Percentiles rank a stretch among this genome's conserved stretches.
These are phyloP conservation scores for Hordeum pubiflorum DNA, from an alignment of 202 grass and related monocot genomes.

Conservation along the genomic window DNA sequence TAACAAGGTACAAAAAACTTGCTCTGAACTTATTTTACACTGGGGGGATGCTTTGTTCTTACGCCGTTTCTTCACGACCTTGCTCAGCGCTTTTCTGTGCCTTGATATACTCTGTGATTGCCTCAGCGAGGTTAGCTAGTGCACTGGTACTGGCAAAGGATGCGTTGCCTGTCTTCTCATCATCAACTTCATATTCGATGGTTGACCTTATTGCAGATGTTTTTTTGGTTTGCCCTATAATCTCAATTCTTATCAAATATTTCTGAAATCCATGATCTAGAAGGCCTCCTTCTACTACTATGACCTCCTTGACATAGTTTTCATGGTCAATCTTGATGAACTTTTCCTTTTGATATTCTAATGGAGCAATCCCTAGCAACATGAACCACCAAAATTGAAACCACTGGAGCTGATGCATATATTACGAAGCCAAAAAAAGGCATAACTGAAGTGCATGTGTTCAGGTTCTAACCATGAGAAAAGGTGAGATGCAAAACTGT, in stretches of 20 bases:
- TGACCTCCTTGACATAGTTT: slow-evolving; percentile 41
- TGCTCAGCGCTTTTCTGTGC: slow-evolving; percentile 3
- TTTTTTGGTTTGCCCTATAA: not conserved
- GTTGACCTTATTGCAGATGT: slow-evolving; percentile 36
- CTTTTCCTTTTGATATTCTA: slow-evolving; percentile 40
- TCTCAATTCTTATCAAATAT: slow-evolving; percentile 34
- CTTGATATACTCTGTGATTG: slow-evolving; percentile 37
- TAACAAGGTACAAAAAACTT: not conserved
- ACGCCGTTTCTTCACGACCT: not conserved
- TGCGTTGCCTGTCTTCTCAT: not conserved
- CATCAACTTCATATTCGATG: slow-evolving; percentile 37
- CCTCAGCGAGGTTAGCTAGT: slow-evolving; percentile 34
- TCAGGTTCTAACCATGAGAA: slow-evolving; percentile 36
- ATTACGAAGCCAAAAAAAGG: not conserved
- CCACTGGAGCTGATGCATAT: not conserved
- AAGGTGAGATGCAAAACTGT: slow-evolving; percentile 32
- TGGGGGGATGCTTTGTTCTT: not conserved
- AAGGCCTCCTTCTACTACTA: slow-evolving; percentile 32
- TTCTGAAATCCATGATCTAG: slow-evolving; percentile 32
- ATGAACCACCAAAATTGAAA: not conserved
- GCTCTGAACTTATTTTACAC: not conserved
- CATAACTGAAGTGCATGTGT: not conserved
- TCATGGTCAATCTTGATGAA: slow-evolving; percentile 46
- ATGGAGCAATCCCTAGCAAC: slow-evolving; percentile 1
- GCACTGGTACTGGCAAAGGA: slow-evolving; percentile 17